Percentiles rank a stretch among this genome's conserved stretches.
Conservation (phyloP, 495 filamentous ascomycete species). For the Daldinia concentrica region DNA sequence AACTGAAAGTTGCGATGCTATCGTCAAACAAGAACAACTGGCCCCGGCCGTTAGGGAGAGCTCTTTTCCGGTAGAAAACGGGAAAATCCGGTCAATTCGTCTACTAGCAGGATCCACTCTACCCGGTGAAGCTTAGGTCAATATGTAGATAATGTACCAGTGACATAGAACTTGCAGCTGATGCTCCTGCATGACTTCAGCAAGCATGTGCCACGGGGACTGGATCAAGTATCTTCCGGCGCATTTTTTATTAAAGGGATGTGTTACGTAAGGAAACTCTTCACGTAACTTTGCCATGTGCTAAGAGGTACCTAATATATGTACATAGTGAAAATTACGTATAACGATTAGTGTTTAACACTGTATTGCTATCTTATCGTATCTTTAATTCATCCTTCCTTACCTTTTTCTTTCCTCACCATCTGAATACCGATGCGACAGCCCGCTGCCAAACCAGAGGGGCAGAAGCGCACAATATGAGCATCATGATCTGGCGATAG, state of each 20-base stretch:
- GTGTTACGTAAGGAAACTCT: neutral
- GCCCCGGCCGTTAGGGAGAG: conserved; percentile 33
- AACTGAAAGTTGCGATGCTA: conserved; percentile 25
- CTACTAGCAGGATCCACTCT: conserved; percentile 26
- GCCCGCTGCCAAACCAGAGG: neutral
- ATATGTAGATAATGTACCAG: no score
- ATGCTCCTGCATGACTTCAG: conserved; percentile 37
- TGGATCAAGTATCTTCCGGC: conserved; percentile 31
- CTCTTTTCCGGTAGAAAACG: conserved; percentile 38
- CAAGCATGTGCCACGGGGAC: conserved; percentile 19
- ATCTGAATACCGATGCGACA: neutral
- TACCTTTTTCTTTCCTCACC: conserved; percentile 7
- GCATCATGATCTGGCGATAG: conserved; percentile 26
- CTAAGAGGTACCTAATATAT: neutral
- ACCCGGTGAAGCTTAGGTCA: conserved; percentile 18
- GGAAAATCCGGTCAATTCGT: conserved; percentile 37
- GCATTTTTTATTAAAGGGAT: neutral
- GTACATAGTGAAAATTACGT: neutral
- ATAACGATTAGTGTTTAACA: neutral
- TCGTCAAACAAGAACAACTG: conserved; percentile 39
- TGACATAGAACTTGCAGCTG: conserved; percentile 16
- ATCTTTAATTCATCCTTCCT: conserved; percentile 11
- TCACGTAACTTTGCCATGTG: conserved; percentile 4
- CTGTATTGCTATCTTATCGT: conserved; percentile 35
- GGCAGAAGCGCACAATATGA: neutral